These are phyloP conservation scores for Corniculantispora saksenae DNA, from an alignment of 2,329 filamentous ascomycete species.

Conservation along the genomic window DNA sequence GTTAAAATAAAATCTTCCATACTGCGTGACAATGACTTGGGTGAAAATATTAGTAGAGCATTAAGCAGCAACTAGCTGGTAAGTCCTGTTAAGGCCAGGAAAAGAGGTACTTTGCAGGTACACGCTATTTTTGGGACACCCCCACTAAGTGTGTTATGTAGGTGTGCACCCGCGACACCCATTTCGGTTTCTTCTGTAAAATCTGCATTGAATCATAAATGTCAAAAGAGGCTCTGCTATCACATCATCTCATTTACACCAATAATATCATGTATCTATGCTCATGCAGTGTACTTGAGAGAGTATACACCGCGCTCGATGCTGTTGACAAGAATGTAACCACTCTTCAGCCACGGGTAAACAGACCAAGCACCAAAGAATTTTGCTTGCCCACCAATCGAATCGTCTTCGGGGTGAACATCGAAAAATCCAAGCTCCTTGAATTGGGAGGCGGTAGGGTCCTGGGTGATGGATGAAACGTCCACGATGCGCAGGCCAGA, in stretches of 20 bases:
- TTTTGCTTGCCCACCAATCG: conserved; percentile 37
- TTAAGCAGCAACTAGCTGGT: no score
- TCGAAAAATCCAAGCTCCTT: conserved; percentile 52
- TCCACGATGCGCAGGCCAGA: conserved; percentile 48
- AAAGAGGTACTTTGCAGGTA: no score
- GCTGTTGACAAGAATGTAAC: conserved; percentile 52
- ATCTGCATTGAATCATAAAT: background rate
- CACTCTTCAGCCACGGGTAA: conserved; percentile 50
- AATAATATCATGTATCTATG: no score
- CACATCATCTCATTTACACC: background rate
- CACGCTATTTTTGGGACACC: no score
- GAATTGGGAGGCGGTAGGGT: conserved; percentile 47
- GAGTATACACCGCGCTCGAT: conserved; percentile 53
- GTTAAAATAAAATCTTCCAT: no score
- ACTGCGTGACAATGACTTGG: no score
- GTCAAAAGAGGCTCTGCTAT: background rate
- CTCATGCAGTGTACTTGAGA: conserved; percentile 37
- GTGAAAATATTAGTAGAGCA: no score
- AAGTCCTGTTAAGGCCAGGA: no score
- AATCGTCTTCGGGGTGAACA: conserved; percentile 52
- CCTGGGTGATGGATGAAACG: conserved; percentile 35
- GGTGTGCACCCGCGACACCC: no score
- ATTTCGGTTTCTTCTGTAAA: no score
- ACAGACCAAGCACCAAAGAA: conserved; percentile 50
- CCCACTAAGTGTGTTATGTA: no score